phyloP scores from a whole-genome alignment of 345 rosid species.

The Firmiana major region DNA sequence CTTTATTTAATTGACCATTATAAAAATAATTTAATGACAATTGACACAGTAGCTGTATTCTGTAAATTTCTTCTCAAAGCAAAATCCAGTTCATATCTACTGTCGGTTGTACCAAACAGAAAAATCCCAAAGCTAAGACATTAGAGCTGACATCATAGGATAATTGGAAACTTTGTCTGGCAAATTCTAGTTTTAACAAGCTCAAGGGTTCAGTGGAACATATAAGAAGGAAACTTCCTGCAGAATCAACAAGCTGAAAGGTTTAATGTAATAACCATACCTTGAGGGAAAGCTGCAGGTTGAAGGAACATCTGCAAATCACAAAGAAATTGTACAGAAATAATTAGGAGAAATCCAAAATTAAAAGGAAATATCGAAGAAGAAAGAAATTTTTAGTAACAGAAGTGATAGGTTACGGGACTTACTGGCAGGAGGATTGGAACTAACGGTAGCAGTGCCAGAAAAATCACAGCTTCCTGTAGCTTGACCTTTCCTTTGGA shows the following conservation, averaged over 20 bases:
- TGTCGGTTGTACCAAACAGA: background rate
- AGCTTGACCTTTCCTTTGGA: slow-evolving; percentile 58
- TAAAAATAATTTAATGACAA: background rate
- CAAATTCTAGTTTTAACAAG: background rate
- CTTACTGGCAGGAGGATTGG: slow-evolving; percentile 45
- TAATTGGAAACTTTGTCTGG: background rate
- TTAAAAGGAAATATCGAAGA: slow-evolving; percentile 2
- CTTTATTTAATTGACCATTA: background rate
- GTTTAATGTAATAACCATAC: slow-evolving; percentile 30
- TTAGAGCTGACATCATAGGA: background rate
- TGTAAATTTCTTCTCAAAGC: background rate
- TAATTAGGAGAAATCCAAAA: background rate
- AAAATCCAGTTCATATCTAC: slow-evolving; percentile 12
- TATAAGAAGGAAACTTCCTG: background rate
- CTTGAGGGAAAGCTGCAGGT: slow-evolving; percentile 60
- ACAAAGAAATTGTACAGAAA: slow-evolving; percentile 10
- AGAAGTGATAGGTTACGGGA: background rate
- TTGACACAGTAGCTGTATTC: background rate
- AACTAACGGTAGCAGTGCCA: slow-evolving; percentile 46
- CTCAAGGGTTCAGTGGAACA: too few relatives aligned
- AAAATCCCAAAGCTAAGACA: background rate
- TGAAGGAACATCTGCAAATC: slow-evolving; percentile 37
- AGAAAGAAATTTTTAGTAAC: background rate
- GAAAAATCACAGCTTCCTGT: slow-evolving; percentile 71
- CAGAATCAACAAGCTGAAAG: background rate